Evolutionary conservation across 2,329 filamentous ascomycete genomes (phyloP).

Genomic region (Ceratocystis eucalypticola): DNA sequence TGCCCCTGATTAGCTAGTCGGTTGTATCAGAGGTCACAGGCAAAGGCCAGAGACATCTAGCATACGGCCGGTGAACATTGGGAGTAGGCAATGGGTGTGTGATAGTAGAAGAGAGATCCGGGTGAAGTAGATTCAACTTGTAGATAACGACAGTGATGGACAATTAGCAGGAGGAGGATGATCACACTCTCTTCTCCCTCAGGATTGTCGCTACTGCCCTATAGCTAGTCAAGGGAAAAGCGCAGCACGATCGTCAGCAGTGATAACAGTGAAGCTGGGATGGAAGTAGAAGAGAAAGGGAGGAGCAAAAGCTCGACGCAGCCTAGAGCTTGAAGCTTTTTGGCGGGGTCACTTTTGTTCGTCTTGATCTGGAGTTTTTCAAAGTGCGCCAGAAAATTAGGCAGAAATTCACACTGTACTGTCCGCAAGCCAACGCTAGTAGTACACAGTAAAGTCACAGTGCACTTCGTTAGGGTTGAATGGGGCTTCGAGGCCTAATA

Average conservation of each 20-base stretch:
- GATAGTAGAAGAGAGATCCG: not conserved
- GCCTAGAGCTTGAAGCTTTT: not conserved
- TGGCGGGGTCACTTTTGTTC: not conserved
- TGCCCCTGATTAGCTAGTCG: not conserved
- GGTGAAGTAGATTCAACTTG: too few relatives aligned
- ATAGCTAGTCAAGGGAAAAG: too few relatives aligned
- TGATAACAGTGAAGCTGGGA: not conserved
- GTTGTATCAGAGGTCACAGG: not conserved
- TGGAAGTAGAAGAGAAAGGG: not conserved
- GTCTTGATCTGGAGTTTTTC: not conserved
- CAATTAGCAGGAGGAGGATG: too few relatives aligned
- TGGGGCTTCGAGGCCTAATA: not conserved
- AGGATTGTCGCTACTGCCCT: too few relatives aligned
- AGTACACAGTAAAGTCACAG: not conserved
- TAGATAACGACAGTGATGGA: too few relatives aligned
- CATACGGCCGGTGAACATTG: not conserved
- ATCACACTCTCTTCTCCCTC: too few relatives aligned
- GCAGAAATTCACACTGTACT: not conserved
- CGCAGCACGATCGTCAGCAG: not conserved
- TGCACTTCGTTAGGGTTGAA: not conserved
- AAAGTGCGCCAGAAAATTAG: too few relatives aligned
- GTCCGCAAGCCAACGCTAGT: not conserved
- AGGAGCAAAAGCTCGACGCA: not conserved
- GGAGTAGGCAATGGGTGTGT: not conserved
- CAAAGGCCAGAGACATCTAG: slow-evolving; percentile 6